Conservation (phyloP, 75 land plant species). For the Chamaecyparis obtusa region DNA sequence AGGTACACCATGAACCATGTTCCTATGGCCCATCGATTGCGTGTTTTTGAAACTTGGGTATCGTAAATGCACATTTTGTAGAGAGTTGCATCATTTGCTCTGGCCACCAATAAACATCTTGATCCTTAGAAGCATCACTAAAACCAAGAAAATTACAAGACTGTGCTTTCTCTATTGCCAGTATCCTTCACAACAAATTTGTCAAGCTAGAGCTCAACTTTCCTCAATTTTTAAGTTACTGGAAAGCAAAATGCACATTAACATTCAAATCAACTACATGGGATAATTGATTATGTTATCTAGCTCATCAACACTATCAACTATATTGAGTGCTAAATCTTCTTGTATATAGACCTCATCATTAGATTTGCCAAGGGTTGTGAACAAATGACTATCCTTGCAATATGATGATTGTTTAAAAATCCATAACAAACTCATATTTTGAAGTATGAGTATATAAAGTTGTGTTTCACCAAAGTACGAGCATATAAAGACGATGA, state of each 20-base stretch:
- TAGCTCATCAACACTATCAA: background rate
- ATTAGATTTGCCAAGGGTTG: no score
- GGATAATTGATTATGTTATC: background rate
- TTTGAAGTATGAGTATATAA: no score
- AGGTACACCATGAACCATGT: background rate
- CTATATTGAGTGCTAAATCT: background rate
- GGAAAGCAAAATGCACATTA: background rate
- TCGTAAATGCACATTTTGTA: background rate
- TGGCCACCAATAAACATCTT: background rate
- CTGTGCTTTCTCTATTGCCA: no score
- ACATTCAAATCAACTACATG: background rate
- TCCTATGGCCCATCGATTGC: background rate
- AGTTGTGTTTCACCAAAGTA: background rate
- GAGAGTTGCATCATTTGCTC: background rate
- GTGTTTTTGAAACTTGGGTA: background rate
- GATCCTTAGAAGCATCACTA: background rate
- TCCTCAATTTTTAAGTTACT: no score
- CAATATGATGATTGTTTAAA: background rate
- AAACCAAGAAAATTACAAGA: background rate
- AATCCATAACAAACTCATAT: no score
- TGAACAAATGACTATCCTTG: background rate
- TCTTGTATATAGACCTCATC: background rate
- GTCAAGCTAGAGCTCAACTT: background rate
- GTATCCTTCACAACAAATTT: background rate
- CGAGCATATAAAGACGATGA: no score